phyloP scores from a whole-genome alignment of 164 flowering plant species.

The Euptelea pleiosperma region DNA sequence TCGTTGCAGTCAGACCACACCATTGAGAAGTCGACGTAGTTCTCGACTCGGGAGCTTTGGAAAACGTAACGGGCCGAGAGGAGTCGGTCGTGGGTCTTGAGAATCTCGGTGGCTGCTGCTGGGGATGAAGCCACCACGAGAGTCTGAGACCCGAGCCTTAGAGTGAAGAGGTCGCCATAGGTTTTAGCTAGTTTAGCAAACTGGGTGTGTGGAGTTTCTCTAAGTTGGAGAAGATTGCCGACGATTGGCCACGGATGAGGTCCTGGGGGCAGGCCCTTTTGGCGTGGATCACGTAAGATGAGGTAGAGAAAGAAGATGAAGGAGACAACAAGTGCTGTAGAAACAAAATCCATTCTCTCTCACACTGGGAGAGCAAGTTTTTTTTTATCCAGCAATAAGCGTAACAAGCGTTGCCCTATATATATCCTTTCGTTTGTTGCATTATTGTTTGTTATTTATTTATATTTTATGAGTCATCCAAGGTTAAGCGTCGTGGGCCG shows the following conservation, averaged over 20 bases:
- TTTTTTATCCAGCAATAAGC: too few species aligned
- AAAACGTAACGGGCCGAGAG: constrained; percentile 16
- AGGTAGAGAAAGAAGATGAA: background rate
- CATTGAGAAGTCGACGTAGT: constrained; percentile 3
- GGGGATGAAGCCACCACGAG: constrained; percentile 28
- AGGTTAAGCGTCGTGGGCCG: too few species aligned
- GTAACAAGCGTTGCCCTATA: too few species aligned
- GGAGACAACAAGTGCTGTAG: too few species aligned
- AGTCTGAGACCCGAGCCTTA: constrained; percentile 22
- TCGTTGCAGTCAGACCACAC: constrained; percentile 23
- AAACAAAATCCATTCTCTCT: too few species aligned
- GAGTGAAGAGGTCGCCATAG: constrained; percentile 26
- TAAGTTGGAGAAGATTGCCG: constrained; percentile 21
- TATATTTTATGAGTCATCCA: too few species aligned
- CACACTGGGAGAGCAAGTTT: too few species aligned
- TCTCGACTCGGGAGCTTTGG: background rate
- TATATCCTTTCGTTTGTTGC: too few species aligned
- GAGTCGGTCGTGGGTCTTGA: constrained; percentile 27
- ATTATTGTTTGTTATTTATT: too few species aligned
- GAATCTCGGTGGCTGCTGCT: constrained; percentile 19
- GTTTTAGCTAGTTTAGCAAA: constrained; percentile 12
- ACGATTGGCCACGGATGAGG: constrained; percentile 29
- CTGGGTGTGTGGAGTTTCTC: constrained; percentile 14
- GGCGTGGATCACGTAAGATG: background rate
- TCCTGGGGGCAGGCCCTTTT: constrained; percentile 25